These are phyloP conservation scores for Puccinia sorghi DNA, from an alignment of 1,284 basidiomycete species.

Conservation along the genomic window DNA sequence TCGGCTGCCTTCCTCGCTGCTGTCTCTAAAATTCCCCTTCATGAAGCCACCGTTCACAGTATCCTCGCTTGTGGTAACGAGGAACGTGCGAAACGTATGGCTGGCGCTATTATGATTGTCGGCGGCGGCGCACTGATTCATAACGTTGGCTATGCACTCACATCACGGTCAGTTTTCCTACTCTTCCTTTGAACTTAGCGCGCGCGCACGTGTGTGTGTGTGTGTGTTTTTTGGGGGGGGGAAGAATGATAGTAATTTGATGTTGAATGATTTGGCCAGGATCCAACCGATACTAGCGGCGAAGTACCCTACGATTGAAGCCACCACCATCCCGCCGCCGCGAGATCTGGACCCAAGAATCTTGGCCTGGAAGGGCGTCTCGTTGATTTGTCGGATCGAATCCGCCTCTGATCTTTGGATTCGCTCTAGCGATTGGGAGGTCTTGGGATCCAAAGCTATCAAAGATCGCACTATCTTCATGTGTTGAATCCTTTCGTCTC, in stretches of 20 bases:
- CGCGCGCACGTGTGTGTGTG: no score
- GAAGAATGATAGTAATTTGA: neutral
- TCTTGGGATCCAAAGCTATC: constrained; percentile 61
- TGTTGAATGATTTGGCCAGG: constrained; percentile 12
- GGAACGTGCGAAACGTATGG: constrained; percentile 84
- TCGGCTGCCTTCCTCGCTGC: constrained; percentile 75
- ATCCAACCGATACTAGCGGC: constrained; percentile 33
- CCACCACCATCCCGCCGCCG: constrained; percentile 74
- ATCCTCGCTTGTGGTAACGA: constrained; percentile 80
- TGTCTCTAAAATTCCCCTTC: constrained; percentile 85
- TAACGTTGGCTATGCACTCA: constrained; percentile 57
- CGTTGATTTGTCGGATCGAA: constrained; percentile 91
- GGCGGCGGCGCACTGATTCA: constrained; percentile 70
- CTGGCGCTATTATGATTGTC: constrained; percentile 82
- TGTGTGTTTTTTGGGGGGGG: neutral
- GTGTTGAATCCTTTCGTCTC: constrained; percentile 49
- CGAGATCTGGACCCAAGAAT: constrained; percentile 87
- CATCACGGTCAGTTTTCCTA: constrained; percentile 57
- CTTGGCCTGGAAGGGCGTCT: constrained; percentile 90
- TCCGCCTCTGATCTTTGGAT: constrained; percentile 86
- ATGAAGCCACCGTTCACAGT: constrained; percentile 90
- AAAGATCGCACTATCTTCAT: constrained; percentile 60
- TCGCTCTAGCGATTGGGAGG: constrained; percentile 77
- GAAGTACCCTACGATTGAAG: constrained; percentile 33
- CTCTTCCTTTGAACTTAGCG: neutral